These are phyloP conservation scores for Blechomonas ayalai DNA, from an alignment of 208 protist species.

Conservation along the genomic window DNA sequence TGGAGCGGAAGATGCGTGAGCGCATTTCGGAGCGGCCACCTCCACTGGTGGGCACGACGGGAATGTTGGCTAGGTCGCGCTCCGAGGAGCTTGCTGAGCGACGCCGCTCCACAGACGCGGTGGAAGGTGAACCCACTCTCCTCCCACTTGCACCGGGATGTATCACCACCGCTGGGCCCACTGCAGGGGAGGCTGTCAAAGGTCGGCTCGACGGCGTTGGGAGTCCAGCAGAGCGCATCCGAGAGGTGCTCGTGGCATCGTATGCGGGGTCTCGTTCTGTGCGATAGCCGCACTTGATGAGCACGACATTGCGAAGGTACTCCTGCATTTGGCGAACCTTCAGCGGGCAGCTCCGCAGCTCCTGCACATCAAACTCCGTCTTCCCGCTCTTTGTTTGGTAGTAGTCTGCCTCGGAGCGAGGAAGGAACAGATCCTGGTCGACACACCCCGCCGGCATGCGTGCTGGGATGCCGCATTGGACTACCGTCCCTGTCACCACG, in stretches of 20 bases:
- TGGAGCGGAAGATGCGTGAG: no score
- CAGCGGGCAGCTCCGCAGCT: conserved; percentile 26
- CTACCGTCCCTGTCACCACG: not conserved
- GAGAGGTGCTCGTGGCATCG: not conserved
- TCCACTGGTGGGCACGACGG: not conserved
- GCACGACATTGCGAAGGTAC: conserved; percentile 63
- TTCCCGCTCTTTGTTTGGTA: conserved; percentile 57
- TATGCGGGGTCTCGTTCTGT: conserved; percentile 25
- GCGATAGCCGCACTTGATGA: conserved; percentile 64
- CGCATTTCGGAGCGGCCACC: not conserved
- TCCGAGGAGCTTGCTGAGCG: no score
- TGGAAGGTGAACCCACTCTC: no score
- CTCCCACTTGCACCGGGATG: no score
- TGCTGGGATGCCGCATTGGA: conserved; percentile 6
- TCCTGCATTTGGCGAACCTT: conserved; percentile 54
- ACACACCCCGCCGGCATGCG: conserved; percentile 48
- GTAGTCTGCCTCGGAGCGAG: conserved; percentile 43
- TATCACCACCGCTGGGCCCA: no score
- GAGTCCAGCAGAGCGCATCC: no score
- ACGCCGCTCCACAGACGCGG: no score
- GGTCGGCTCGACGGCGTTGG: no score
- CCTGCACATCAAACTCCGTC: conserved; percentile 51
- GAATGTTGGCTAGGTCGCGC: not conserved
- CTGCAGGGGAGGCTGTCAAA: no score
- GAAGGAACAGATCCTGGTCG: conserved; percentile 51